These are phyloP conservation scores for Fusarium neocosmosporiellum DNA, from an alignment of 2,329 filamentous ascomycete genomes.

Conservation along the genomic window DNA sequence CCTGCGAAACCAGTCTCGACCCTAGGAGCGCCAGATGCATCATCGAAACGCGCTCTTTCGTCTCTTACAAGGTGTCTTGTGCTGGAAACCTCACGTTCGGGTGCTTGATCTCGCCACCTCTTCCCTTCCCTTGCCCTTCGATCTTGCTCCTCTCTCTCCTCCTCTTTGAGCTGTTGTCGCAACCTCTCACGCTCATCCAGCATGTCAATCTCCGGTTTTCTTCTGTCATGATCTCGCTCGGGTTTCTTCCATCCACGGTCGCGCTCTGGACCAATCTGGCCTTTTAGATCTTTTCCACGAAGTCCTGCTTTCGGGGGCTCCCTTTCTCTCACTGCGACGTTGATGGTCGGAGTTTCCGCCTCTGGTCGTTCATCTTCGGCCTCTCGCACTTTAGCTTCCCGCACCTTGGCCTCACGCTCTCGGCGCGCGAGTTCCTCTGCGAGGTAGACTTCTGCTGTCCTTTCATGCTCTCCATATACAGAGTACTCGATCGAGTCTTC, in stretches of 20 bases:
- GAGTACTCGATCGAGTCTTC: background rate
- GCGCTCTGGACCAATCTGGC: background rate
- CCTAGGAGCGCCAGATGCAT: too few relatives aligned
- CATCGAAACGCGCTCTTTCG: too few relatives aligned
- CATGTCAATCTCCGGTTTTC: background rate
- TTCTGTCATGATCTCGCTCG: background rate
- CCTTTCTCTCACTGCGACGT: background rate
- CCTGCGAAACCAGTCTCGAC: background rate
- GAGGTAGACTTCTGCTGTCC: background rate
- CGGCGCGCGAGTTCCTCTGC: background rate
- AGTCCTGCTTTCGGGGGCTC: background rate
- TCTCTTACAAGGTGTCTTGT: background rate
- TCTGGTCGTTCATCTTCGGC: background rate
- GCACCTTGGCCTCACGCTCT: background rate
- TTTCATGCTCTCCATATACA: background rate
- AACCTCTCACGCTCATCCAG: background rate
- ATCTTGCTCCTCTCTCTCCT: background rate
- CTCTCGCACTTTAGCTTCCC: background rate
- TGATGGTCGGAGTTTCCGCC: background rate
- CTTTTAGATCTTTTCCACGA: background rate
- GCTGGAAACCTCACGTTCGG: background rate
- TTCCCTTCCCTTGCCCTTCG: background rate
- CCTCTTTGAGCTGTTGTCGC: background rate
- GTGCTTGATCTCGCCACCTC: background rate
- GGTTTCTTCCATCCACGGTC: background rate